A percentile compares a stretch with the other conserved stretches of the same genome.
Evolutionary conservation across 306 rosid genomes (phyloP).

Genomic region (Cercis canadensis): DNA sequence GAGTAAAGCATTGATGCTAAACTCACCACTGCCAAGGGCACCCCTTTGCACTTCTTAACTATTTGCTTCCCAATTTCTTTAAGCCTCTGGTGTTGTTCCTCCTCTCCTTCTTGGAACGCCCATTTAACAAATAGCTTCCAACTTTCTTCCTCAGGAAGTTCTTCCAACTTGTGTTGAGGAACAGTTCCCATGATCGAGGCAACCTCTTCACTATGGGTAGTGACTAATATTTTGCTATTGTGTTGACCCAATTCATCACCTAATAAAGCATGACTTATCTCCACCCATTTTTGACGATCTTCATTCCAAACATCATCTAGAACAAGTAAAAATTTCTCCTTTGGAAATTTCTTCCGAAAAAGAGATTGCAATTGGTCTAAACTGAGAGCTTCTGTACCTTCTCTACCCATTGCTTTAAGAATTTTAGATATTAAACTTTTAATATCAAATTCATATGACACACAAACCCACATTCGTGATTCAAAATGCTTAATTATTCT

Average conservation of each 20-base stretch:
- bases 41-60: constrained; percentile 25
- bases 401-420: constrained; percentile 11
- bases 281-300: neutral
- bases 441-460: constrained; percentile 34
- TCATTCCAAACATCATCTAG: constrained; percentile 19
- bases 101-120: constrained; percentile 27
- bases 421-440: constrained; percentile 27
- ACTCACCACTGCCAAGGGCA: constrained; percentile 29
- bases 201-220: neutral
- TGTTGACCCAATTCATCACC: neutral
- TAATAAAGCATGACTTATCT: neutral
- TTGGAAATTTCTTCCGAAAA: constrained; percentile 1
- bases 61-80: constrained; percentile 10
- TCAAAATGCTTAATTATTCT: constrained; percentile 15
- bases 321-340: neutral
- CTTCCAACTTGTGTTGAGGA: neutral
- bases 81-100: neutral
- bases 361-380: neutral
- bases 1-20: neutral
- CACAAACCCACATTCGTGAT: constrained; percentile 37
- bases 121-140: constrained; percentile 14
- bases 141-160: neutral
- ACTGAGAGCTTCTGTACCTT: neutral
- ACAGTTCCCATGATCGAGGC: neutral
- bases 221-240: neutral